Evolutionary conservation across 2,329 filamentous ascomycete genomes (phyloP), one percentile per base, ranked within the genome.

Genomic region (Coniochaeta hoffmannii): DNA sequence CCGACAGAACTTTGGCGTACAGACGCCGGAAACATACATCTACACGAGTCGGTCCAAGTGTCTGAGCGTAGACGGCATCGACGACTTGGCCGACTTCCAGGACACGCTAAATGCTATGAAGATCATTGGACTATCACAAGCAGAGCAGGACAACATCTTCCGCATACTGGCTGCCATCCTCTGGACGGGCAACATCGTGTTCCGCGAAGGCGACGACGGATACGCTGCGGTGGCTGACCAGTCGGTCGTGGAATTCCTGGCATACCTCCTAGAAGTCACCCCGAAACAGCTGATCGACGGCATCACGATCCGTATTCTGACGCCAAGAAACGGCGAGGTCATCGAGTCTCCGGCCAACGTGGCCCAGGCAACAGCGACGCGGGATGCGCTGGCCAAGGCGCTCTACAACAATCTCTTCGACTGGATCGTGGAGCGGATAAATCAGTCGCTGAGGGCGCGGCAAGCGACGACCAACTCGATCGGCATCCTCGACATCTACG

Each of bases 351-450:
- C 92, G 0, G 79, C 96, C 60, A 97, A 99, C 71, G 84, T 86
- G 2, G 82, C 91, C 1, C 94, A 97, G 71, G 94, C 94, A 26
- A 79, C 78, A 36, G 85, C 94, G 30, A 95, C 95, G 8, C 84
- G 92, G 62, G 94, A 99, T 73, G 94, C 92, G 11, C 76, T 99
- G 53, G 84, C 93, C 58, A 97, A 94, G 77, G 92, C 87, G n/a
- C 91, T 99, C 56, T 99, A 99, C 73, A 88, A 88, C 78, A 97
- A 97, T 68, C 81, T 99, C 55, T 99, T 99, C 65, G 93, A 99
- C 72, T 99, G 94, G 94, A 97, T 99, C 61, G 92, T 97, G 19
- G 83, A 88, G 64, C 87, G 94, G 62, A 86, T 97, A 62, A 97
- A 97, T 72, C 82, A 86, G 61, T 96, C 93, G 4, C 74, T 97